Conservation (phyloP, 306 rosid genomes). For the Cercis canadensis region DNA sequence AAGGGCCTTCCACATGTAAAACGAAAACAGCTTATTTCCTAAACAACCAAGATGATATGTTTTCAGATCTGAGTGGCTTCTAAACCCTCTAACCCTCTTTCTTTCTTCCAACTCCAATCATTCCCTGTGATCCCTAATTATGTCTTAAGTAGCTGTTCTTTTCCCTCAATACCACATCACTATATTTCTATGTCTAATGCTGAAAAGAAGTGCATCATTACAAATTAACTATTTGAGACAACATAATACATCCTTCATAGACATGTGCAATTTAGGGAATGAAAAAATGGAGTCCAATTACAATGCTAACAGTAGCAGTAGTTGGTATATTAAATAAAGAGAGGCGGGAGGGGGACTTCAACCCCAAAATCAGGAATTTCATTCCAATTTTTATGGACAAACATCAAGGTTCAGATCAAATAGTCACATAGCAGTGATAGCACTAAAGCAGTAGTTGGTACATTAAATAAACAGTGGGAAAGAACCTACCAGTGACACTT, state of each 20-base stretch:
- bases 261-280: not conserved
- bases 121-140: too few relatives aligned
- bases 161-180: too few relatives aligned
- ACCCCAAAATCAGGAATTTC: not conserved
- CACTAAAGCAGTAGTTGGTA: not conserved
- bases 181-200: not conserved
- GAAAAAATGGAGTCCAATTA: not conserved
- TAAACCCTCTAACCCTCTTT: too few relatives aligned
- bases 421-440: slow-evolving; percentile 31
- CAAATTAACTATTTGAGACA: slow-evolving; percentile 8
- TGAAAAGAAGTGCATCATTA: slow-evolving; percentile 2
- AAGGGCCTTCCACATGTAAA: too few relatives aligned
- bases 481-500: slow-evolving; percentile 81
- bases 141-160: too few relatives aligned
- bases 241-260: not conserved
- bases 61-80: too few relatives aligned
- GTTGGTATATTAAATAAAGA: too few relatives aligned
- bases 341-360: not conserved
- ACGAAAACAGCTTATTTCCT: too few relatives aligned
- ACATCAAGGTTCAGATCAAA: slow-evolving; percentile 29
- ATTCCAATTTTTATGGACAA: not conserved
- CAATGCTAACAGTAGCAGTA: too few relatives aligned
- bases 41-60: too few relatives aligned
- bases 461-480: slow-evolving; percentile 21
- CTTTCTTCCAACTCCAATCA: too few relatives aligned